Conservation (phyloP, 805 yeast species). For the Saturnispora quitensis region DNA sequence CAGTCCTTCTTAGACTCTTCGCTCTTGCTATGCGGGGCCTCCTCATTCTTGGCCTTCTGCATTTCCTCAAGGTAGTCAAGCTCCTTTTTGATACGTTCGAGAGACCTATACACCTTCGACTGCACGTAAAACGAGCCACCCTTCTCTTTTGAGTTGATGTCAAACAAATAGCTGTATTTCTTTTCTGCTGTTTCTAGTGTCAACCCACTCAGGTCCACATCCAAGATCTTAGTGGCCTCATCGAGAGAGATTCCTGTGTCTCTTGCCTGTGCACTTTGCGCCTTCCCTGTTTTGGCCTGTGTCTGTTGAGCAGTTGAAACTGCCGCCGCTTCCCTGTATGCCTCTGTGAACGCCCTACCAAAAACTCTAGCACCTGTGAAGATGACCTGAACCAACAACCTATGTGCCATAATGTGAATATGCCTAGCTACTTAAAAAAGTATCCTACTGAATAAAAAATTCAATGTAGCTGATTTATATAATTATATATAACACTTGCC, state of each 20-base stretch:
- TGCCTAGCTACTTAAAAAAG: neutral
- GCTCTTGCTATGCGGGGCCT: neutral
- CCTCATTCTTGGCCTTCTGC: slow-evolving; percentile 20
- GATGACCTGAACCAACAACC: slow-evolving; percentile 79
- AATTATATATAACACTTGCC: neutral
- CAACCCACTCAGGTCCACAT: slow-evolving; percentile 54
- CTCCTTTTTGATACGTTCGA: slow-evolving; percentile 82
- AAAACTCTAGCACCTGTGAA: slow-evolving; percentile 94
- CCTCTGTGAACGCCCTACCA: slow-evolving; percentile 94
- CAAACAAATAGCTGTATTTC: slow-evolving; percentile 75
- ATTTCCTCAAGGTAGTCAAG: slow-evolving; percentile 46
- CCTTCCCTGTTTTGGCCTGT: slow-evolving; percentile 19
- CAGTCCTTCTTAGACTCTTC: neutral
- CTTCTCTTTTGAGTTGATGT: slow-evolving; percentile 84
- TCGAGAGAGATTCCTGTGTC: slow-evolving; percentile 74
- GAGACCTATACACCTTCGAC: slow-evolving; percentile 87
- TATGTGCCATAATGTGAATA: slow-evolving; percentile 56
- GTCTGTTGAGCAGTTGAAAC: slow-evolving; percentile 47
- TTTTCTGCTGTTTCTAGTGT: slow-evolving; percentile 50
- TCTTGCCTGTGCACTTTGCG: slow-evolving; percentile 38
- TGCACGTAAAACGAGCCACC: slow-evolving; percentile 95
- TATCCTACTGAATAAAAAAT: neutral
- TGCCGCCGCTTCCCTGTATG: slow-evolving; percentile 93
- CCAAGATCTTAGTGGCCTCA: slow-evolving; percentile 87
- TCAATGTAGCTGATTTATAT: too few relatives aligned